phyloP scores from a whole-genome alignment of 2,329 filamentous ascomycete species.

The Fusarium sororula region DNA sequence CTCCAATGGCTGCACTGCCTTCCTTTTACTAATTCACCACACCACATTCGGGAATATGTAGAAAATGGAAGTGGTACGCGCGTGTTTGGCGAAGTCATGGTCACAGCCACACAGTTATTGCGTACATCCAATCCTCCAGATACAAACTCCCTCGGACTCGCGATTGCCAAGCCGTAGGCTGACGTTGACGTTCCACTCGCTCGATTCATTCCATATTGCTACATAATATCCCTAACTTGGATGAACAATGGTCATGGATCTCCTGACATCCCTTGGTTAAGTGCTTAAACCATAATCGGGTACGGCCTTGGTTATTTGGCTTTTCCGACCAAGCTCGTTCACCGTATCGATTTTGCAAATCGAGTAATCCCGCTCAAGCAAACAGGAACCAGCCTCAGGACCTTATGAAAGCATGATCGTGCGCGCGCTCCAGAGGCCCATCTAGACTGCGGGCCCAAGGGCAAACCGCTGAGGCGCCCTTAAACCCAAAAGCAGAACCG shows the following conservation, averaged over 20 bases:
- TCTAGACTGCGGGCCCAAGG: constrained; percentile 16
- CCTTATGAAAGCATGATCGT: constrained; percentile 6
- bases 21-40: constrained; percentile 29
- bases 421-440: constrained; percentile 9
- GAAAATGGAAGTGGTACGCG: constrained; percentile 18
- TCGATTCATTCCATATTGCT: constrained; percentile 5
- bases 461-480: constrained; percentile 12
- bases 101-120: constrained; percentile 38
- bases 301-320: constrained; percentile 15
- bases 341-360: neutral
- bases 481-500: constrained; percentile 17
- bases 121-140: constrained; percentile 18
- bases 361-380: neutral
- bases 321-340: constrained; percentile 12
- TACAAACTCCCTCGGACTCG: constrained; percentile 1
- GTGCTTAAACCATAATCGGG: constrained; percentile 8
- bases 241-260: neutral
- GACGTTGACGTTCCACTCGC: constrained; percentile 37
- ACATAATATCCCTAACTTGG: constrained; percentile 2
- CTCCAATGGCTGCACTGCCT: constrained; percentile 31
- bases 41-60: constrained; percentile 6
- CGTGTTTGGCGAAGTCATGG: constrained; percentile 30
- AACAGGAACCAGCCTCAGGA: constrained; percentile 7
- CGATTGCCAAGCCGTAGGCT: constrained; percentile 39
- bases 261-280: constrained; percentile 2